A percentile compares a stretch with the other conserved stretches of the same genome.
These are phyloP conservation scores for Neurospora sp. DNA, from an alignment of 495 filamentous ascomycete species.

Conservation along the genomic window DNA sequence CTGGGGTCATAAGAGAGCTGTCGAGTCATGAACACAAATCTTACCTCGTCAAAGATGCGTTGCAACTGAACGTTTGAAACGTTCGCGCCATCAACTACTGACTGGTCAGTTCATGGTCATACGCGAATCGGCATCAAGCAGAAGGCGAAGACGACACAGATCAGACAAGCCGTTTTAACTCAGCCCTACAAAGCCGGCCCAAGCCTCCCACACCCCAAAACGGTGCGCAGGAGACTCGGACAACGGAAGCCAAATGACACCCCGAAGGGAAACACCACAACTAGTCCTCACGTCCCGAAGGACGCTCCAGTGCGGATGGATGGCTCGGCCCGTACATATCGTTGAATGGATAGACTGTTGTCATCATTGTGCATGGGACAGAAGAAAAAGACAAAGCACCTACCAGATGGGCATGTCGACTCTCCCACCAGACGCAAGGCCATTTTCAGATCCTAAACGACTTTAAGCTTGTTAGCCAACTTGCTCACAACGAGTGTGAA, in stretches of 20 bases:
- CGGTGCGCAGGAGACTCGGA: slow-evolving; percentile 23
- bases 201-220: slow-evolving; percentile 29
- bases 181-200: slow-evolving; percentile 36
- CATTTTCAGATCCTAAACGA: neutral
- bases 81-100: neutral
- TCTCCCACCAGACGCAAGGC: neutral
- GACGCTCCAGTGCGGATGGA: slow-evolving; percentile 68
- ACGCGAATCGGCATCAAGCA: neutral
- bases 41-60: neutral
- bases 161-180: slow-evolving; percentile 44
- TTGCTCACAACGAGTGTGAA: neutral
- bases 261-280: slow-evolving; percentile 66
- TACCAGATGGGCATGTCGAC: slow-evolving; percentile 7
- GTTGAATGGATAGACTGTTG: slow-evolving; percentile 99
- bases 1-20: neutral
- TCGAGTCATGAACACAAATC: neutral
- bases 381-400: slow-evolving; percentile 1
- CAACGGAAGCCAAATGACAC: slow-evolving; percentile 40
- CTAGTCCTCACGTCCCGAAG: slow-evolving; percentile 57
- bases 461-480: neutral
- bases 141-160: slow-evolving; percentile 1
- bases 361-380: slow-evolving; percentile 60
- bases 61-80: neutral
- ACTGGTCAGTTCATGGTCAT: neutral
- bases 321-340: slow-evolving; percentile 64